Evolutionary conservation across 345 rosid species (phyloP), one percentile per base, ranked within the genome.

Genomic region (thale cress (Arabidopsis thaliana)): DNA sequence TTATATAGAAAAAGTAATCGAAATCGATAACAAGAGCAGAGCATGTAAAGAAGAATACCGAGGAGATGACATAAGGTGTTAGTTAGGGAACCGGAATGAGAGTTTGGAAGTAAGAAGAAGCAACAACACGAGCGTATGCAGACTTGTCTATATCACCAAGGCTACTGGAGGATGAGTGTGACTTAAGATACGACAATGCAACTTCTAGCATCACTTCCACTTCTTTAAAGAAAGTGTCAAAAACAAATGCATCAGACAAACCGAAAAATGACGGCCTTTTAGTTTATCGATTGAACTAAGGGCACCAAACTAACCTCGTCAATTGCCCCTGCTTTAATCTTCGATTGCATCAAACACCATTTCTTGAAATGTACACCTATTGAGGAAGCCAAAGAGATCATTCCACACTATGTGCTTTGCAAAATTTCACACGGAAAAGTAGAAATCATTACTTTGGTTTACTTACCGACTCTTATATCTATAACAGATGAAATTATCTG

Each of bases 281-380:
- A 28, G 20, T 36, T 30, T 4, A 41, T 41, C 25, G 9, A 46
- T n/a, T 22, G 64, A 57, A 16, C 20, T 16, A 16, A 16, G 20
- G 20, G 20, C 20, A 16, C 20, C 20, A 16, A 51, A 59, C 96
- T 20, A 52, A 90, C 98, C 96, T 94, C 98, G 6, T 79, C 75
- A 36, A 88, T 72, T 8, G 98, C 96, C n/a, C 97, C 97, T 30
- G 97, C 56, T 83, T 71, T 91, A 34, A 91, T 91, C 81, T 94
- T 94, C 12, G 96, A 91, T 77, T 94, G 98, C 98, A 94, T 94
- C 57, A 94, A 85, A 67, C 96, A 94, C 97, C 98, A 94, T 81
- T 94, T 94, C 86, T 91, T 94, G 69, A 94, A 88, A 84, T 94
- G 98, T 33, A 90, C 97, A 83, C 98, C 98, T 94, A 82, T 68